phyloP scores from a whole-genome alignment of 176 grass and related monocot genomes.

The Paspalum vaginatum region DNA sequence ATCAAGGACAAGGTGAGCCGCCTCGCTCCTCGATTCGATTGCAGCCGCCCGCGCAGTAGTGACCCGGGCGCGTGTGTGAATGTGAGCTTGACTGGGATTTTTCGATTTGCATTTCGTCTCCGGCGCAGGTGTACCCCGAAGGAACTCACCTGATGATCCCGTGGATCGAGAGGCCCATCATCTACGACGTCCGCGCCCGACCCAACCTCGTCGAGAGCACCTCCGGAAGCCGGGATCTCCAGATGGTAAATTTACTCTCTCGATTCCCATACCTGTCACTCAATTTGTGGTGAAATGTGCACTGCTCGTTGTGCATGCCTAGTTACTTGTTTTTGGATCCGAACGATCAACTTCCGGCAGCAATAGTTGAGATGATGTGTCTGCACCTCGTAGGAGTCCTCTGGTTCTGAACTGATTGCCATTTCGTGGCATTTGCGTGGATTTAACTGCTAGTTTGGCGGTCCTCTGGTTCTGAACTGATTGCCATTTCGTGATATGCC shows the following conservation, averaged over 20 bases:
- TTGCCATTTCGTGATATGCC: background rate
- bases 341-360: background rate
- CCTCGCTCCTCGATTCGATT: background rate
- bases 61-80: background rate
- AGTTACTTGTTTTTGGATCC: background rate
- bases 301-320: background rate
- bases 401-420: background rate
- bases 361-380: too few relatives aligned
- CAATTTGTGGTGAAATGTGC: background rate
- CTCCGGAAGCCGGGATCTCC: slow-evolving; percentile 79
- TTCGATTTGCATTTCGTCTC: background rate
- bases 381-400: background rate
- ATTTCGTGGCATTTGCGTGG: background rate
- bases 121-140: slow-evolving; percentile 77
- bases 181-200: slow-evolving; percentile 87
- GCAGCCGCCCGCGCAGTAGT: background rate
- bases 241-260: slow-evolving; percentile 57
- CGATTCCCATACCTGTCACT: background rate
- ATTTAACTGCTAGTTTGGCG: background rate
- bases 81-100: background rate
- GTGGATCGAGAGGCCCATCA: slow-evolving; percentile 85
- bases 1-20: slow-evolving; percentile 70
- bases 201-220: slow-evolving; percentile 91
- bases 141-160: slow-evolving; percentile 89
- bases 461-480: background rate